Percentiles rank a stretch among this genome's conserved stretches.
phyloP scores from a whole-genome alignment of 768 basidiomycete species.

The Omphalotus guepiniiformis region DNA sequence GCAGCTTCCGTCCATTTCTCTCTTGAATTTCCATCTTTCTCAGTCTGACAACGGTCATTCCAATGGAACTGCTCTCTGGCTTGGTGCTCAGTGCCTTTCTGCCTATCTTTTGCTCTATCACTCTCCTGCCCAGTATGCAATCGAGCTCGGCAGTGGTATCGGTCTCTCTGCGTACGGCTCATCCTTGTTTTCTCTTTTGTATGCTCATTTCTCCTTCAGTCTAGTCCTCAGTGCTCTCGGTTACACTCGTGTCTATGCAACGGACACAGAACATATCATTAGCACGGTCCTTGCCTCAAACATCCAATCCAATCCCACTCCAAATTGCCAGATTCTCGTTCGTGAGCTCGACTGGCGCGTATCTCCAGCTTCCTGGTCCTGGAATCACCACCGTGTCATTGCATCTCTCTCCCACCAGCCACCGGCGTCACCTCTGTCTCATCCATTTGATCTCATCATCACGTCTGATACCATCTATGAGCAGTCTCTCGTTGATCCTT shows the following conservation, averaged over 20 bases:
- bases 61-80: constrained; percentile 84
- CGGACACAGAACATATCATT: constrained; percentile 66
- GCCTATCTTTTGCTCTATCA: constrained; percentile 48
- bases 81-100: constrained; percentile 73
- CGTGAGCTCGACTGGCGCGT: constrained; percentile 71
- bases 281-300: constrained; percentile 59
- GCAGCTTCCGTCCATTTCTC: constrained; percentile 42
- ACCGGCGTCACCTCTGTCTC: constrained; percentile 27
- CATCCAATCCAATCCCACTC: constrained; percentile 45
- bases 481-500: constrained; percentile 55
- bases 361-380: constrained; percentile 49
- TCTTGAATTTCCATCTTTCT: constrained; percentile 38
- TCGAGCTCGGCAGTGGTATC: constrained; percentile 83
- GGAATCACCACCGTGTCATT: constrained; percentile 39
- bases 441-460: constrained; percentile 73
- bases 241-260: constrained; percentile 67
- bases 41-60: constrained; percentile 50
- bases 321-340: constrained; percentile 48
- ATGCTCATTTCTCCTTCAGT: constrained; percentile 27
- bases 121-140: constrained; percentile 28
- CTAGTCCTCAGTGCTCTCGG: constrained; percentile 65
- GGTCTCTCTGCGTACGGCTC: constrained; percentile 69
- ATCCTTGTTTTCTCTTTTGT: constrained; percentile 3
- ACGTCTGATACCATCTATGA: constrained; percentile 83
- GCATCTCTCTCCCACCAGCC: constrained; percentile 23